phyloP scores from a whole-genome alignment of 23 red algal species.

The Gracilariopsis chorda region DNA sequence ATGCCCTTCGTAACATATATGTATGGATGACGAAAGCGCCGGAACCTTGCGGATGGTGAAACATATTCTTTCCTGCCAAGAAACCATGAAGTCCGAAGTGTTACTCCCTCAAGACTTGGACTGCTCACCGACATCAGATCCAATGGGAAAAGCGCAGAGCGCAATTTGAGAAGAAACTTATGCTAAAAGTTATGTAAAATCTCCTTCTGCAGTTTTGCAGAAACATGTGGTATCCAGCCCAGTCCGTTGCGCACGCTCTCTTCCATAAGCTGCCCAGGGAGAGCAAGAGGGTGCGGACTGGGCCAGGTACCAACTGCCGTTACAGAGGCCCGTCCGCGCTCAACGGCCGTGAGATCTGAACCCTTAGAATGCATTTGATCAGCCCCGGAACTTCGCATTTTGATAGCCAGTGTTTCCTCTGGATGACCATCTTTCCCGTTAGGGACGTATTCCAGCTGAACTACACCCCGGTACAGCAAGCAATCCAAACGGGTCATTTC shows the following conservation, averaged over 20 bases:
- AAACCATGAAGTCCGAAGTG: too few relatives aligned
- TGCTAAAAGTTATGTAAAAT: not conserved
- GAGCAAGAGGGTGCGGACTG: conserved; percentile 63
- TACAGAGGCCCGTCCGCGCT: conserved; percentile 50
- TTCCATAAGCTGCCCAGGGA: conserved; percentile 53
- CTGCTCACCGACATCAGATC: too few relatives aligned
- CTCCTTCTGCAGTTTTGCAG: not conserved
- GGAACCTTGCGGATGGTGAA: too few relatives aligned
- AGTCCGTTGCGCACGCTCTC: conserved; percentile 46
- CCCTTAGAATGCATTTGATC: conserved; percentile 7
- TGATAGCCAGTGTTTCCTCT: not conserved
- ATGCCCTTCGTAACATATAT: too few relatives aligned
- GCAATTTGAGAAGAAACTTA: too few relatives aligned
- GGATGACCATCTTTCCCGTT: not conserved
- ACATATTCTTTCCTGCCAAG: too few relatives aligned
- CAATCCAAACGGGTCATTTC: conserved; percentile 68
- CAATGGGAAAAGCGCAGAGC: too few relatives aligned
- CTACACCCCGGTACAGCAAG: conserved; percentile 89
- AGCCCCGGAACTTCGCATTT: not conserved
- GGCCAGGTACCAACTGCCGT: conserved; percentile 92
- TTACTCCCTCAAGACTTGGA: too few relatives aligned
- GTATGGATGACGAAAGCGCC: too few relatives aligned
- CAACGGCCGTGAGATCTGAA: conserved; percentile 50
- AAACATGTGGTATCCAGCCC: conserved; percentile 25
- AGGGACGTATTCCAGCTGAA: conserved; percentile 23